A percentile compares a stretch with the other conserved stretches of the same genome.
Evolutionary conservation across 345 rosid genomes (phyloP).

Genomic region (Eucalyptus tenuipes): DNA sequence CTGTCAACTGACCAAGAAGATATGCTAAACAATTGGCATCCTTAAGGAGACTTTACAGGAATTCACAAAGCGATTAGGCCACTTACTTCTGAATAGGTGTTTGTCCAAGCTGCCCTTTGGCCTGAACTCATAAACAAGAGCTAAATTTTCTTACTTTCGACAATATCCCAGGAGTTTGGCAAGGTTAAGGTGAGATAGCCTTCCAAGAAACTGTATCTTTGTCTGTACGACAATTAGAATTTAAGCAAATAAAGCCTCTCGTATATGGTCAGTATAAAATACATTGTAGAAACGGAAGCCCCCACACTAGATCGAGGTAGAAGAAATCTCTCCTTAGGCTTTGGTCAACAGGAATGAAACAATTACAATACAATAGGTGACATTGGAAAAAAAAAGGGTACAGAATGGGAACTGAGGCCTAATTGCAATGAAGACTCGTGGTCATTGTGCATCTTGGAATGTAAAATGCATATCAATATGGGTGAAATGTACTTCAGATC

Average conservation of each 20-base stretch:
- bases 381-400: not conserved
- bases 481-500: not conserved
- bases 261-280: not conserved
- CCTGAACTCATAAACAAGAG: not conserved
- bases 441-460: fast-evolving
- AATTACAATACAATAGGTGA: fast-evolving
- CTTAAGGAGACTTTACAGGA: not conserved
- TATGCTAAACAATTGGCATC: not conserved
- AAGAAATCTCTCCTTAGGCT: not conserved
- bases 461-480: not conserved
- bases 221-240: not conserved
- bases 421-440: fast-evolving
- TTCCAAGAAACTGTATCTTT: not conserved
- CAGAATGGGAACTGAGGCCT: not conserved
- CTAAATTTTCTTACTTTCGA: not conserved
- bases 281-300: not conserved
- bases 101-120: not conserved
- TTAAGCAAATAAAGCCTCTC: not conserved
- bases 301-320: not conserved
- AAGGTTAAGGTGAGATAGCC: not conserved
- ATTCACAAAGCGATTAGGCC: not conserved
- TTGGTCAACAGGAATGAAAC: not conserved
- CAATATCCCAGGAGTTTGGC: slow-evolving; percentile 1
- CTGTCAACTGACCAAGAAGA: not conserved
- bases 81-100: slow-evolving; percentile 1